phyloP scores from a whole-genome alignment of 495 filamentous ascomycete genomes.

The Immersiella caudata region DNA sequence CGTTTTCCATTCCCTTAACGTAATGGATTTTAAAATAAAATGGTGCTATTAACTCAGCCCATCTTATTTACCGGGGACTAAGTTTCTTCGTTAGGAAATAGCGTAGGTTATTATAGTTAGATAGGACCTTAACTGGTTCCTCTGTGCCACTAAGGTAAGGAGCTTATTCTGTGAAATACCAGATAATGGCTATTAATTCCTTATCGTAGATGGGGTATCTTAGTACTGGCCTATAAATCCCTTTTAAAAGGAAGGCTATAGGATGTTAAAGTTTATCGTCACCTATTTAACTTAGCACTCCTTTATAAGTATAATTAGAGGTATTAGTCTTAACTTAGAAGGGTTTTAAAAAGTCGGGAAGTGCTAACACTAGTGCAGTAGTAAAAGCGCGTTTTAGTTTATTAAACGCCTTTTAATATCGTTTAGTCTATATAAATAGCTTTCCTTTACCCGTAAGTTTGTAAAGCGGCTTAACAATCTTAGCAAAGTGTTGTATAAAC shows the following conservation, averaged over 20 bases:
- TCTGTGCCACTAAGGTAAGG: conserved; percentile 3
- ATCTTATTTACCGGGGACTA: background rate
- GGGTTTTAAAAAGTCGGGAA: background rate
- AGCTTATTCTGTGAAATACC: conserved; percentile 14
- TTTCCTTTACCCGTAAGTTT: background rate
- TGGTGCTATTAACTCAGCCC: background rate
- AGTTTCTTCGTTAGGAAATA: background rate
- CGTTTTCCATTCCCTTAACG: background rate
- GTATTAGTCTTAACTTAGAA: background rate
- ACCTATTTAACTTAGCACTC: background rate
- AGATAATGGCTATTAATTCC: conserved; percentile 16
- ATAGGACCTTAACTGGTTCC: background rate
- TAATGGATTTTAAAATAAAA: background rate
- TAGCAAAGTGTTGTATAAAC: conserved; percentile 12
- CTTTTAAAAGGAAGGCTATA: conserved; percentile 21
- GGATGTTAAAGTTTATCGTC: background rate
- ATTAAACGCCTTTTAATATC: background rate
- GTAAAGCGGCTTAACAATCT: background rate
- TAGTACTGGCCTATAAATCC: conserved; percentile 3
- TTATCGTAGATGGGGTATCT: conserved; percentile 35
- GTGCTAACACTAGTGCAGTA: background rate
- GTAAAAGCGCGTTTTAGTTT: background rate
- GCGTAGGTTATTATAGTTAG: background rate
- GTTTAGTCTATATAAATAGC: background rate
- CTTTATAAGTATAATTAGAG: background rate